These are phyloP conservation scores for Azolla pinnata DNA, from an alignment of 75 land plant genomes.

Conservation along the genomic window DNA sequence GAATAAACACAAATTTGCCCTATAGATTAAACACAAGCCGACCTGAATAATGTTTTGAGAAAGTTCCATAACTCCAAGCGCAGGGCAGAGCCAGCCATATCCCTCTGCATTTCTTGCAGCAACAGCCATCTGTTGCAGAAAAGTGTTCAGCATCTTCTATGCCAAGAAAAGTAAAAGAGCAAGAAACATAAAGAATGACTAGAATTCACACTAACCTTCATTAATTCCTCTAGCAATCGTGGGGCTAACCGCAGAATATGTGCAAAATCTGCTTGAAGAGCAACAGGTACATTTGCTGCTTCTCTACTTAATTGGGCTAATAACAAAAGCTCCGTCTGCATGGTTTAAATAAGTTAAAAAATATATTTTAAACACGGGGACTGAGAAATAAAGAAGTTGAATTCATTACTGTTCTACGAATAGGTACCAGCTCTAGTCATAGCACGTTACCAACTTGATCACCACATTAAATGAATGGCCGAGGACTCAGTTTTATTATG, in stretches of 20 bases:
- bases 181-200: neutral
- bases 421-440: too few species aligned
- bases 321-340: slow-evolving; percentile 81
- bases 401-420: too few species aligned
- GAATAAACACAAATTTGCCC: too few species aligned
- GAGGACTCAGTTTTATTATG: too few species aligned
- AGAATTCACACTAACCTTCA: slow-evolving; percentile 46
- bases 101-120: slow-evolving; percentile 68
- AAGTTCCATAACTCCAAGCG: slow-evolving; percentile 88
- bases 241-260: slow-evolving; percentile 75
- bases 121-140: slow-evolving; percentile 62
- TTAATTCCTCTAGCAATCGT: slow-evolving; percentile 48
- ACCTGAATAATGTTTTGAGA: slow-evolving; percentile 93
- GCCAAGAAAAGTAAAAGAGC: neutral
- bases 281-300: slow-evolving; percentile 35
- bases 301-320: slow-evolving; percentile 77
- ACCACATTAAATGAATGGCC: too few species aligned
- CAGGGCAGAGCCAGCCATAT: slow-evolving; percentile 96
- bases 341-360: too few species aligned
- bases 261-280: slow-evolving; percentile 52
- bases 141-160: neutral
- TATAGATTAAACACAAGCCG: too few species aligned
- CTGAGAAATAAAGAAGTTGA: too few species aligned
- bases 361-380: too few species aligned
- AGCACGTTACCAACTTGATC: too few species aligned